phyloP scores from a whole-genome alignment of 495 filamentous ascomycete genomes.

The Aspergillus heteromorphus region DNA sequence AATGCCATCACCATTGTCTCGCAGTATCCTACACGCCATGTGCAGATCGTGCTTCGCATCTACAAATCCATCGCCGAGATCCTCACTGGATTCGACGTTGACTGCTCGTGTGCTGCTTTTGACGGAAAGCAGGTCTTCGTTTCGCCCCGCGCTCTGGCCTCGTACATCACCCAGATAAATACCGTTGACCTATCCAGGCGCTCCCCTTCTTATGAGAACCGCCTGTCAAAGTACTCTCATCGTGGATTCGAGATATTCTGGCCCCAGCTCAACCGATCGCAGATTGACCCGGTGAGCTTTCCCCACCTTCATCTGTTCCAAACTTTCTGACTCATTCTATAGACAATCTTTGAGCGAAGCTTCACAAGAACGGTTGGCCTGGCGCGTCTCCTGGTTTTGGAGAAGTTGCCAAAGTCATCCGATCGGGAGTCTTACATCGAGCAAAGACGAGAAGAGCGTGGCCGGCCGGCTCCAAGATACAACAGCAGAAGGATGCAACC shows the following conservation, averaged over 20 bases:
- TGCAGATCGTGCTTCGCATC: slow-evolving; percentile 76
- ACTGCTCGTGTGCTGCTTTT: slow-evolving; percentile 74
- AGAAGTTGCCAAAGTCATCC: slow-evolving; percentile 60
- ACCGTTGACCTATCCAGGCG: slow-evolving; percentile 71
- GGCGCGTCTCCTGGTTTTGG: slow-evolving; percentile 73
- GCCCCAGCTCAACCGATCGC: slow-evolving; percentile 61
- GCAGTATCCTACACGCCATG: slow-evolving; percentile 76
- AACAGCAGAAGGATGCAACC: slow-evolving; percentile 16
- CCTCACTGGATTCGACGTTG: slow-evolving; percentile 79
- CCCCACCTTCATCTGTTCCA: not conserved
- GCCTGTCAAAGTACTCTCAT: slow-evolving; percentile 81
- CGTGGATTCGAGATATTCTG: slow-evolving; percentile 80
- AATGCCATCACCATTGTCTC: slow-evolving; percentile 78
- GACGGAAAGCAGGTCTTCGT: slow-evolving; percentile 71
- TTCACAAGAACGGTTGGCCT: slow-evolving; percentile 69
- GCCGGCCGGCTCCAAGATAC: slow-evolving; percentile 44
- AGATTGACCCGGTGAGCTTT: slow-evolving; percentile 61
- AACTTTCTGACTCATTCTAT: not conserved
- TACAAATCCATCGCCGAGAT: slow-evolving; percentile 79
- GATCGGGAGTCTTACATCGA: slow-evolving; percentile 63
- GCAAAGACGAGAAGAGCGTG: slow-evolving; percentile 62
- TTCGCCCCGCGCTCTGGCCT: slow-evolving; percentile 63
- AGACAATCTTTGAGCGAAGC: slow-evolving; percentile 75
- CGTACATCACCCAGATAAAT: slow-evolving; percentile 75
- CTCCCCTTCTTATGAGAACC: slow-evolving; percentile 80